Evolutionary conservation across 2,329 filamentous ascomycete species (phyloP).

Genomic region (Botrytis aclada): DNA sequence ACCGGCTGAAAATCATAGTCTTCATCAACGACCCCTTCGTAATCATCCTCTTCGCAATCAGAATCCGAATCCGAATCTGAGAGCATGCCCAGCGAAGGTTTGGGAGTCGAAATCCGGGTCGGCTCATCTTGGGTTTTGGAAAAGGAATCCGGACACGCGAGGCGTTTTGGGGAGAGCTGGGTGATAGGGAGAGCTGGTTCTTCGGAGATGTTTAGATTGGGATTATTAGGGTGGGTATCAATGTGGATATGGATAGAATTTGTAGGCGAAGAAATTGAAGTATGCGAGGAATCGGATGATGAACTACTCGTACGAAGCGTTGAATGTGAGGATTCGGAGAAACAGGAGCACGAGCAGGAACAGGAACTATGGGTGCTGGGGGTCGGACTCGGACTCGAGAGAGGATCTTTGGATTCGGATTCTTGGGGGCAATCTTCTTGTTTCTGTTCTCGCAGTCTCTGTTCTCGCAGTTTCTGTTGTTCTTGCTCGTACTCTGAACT

Average conservation of each 20-base stretch:
- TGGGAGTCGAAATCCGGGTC: neutral
- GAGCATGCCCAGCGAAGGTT: neutral
- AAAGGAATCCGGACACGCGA: neutral
- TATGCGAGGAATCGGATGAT: neutral
- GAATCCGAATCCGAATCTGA: neutral
- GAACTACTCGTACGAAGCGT: neutral
- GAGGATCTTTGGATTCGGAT: neutral
- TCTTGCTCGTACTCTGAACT: neutral
- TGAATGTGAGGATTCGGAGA: neutral
- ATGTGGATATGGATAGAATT: neutral
- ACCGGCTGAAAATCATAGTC: neutral
- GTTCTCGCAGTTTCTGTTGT: neutral
- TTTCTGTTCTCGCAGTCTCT: no score
- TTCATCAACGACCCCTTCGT: neutral
- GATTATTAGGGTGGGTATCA: neutral
- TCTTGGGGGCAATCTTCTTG: neutral
- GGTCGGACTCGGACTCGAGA: neutral
- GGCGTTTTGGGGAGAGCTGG: rapidly evolving
- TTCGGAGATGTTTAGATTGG: neutral
- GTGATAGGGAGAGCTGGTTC: neutral
- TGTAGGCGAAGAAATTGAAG: neutral
- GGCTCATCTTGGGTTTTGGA: neutral
- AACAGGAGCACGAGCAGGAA: no score
- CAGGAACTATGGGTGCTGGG: neutral
- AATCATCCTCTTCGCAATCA: neutral